A percentile compares a stretch with the other conserved stretches of the same genome.
phyloP scores from a whole-genome alignment of 345 rosid species.

The Corymbia maculata region DNA sequence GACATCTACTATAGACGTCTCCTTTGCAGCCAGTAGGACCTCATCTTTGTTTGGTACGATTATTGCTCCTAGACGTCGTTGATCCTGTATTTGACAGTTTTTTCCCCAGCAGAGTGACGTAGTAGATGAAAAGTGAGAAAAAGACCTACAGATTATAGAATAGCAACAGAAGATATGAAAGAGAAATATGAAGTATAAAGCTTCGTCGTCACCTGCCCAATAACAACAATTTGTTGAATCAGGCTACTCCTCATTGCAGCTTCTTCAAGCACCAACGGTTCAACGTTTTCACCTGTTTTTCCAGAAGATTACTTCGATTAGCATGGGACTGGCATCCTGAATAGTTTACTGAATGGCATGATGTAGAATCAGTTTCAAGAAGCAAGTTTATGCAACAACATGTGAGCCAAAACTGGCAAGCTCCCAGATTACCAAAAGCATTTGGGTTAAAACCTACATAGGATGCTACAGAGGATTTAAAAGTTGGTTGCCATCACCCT shows the following conservation, averaged over 20 bases:
- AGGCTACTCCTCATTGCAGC: constrained; percentile 73
- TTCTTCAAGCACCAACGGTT: constrained; percentile 79
- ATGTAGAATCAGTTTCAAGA: not conserved
- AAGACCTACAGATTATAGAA: not conserved
- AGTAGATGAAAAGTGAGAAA: constrained; percentile 2
- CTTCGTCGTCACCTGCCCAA: constrained; percentile 64
- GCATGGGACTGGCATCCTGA: not conserved
- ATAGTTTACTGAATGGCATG: not conserved
- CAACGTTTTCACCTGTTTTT: constrained; percentile 78
- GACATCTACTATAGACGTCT: constrained; percentile 30
- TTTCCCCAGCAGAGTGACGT: not conserved
- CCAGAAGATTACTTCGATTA: not conserved
- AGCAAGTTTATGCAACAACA: not conserved
- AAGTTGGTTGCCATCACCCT: not conserved
- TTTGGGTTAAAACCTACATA: not conserved
- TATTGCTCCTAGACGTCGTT: constrained; percentile 78
- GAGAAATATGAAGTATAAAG: not conserved
- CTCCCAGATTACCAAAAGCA: not conserved
- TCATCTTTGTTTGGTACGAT: constrained; percentile 80
- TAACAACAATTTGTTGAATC: constrained; percentile 69
- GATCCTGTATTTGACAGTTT: constrained; percentile 83
- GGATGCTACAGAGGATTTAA: not conserved
- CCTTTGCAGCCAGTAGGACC: constrained; percentile 41
- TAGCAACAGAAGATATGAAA: not conserved
- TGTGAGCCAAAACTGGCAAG: not conserved